Percentiles rank a stretch among this genome's conserved stretches.
Evolutionary conservation across 768 basidiomycete genomes (phyloP).

Genomic region (Mycena amicta): DNA sequence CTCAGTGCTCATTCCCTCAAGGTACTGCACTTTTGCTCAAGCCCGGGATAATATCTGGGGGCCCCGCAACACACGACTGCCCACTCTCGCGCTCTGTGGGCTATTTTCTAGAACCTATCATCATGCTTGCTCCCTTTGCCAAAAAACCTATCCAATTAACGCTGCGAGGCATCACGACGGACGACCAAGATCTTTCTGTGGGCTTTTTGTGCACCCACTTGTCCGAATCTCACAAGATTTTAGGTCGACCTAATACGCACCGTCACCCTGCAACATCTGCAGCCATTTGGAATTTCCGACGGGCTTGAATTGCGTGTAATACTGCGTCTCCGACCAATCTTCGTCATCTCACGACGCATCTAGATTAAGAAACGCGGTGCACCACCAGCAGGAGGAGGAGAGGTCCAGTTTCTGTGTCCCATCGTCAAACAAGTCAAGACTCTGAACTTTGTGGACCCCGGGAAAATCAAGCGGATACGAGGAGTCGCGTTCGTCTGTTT

Average conservation of each 20-base stretch:
- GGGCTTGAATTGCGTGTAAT: slow-evolving; percentile 84
- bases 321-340: slow-evolving; percentile 20
- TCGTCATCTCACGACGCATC: slow-evolving; percentile 3
- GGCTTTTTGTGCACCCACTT: slow-evolving; percentile 11
- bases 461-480: slow-evolving; percentile 91
- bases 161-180: slow-evolving; percentile 88
- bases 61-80: slow-evolving; percentile 81
- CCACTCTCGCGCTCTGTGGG: slow-evolving; percentile 87
- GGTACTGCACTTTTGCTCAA: slow-evolving; percentile 92
- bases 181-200: slow-evolving; percentile 90
- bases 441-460: slow-evolving; percentile 87
- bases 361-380: slow-evolving; percentile 96
- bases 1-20: slow-evolving; percentile 30
- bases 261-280: slow-evolving; percentile 87
- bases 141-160: slow-evolving; percentile 85
- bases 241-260: slow-evolving; percentile 90
- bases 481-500: slow-evolving; percentile 81
- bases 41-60: slow-evolving; percentile 90
- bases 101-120: slow-evolving; percentile 89
- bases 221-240: slow-evolving; percentile 15
- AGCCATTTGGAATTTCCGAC: slow-evolving; percentile 87
- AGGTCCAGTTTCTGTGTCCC: slow-evolving; percentile 92
- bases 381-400: slow-evolving; percentile 88
- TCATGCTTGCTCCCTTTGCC: slow-evolving; percentile 90
- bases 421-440: slow-evolving; percentile 90